Evolutionary conservation across 2,329 filamentous ascomycete species (phyloP).

Genomic region (Aspergillus sp.): DNA sequence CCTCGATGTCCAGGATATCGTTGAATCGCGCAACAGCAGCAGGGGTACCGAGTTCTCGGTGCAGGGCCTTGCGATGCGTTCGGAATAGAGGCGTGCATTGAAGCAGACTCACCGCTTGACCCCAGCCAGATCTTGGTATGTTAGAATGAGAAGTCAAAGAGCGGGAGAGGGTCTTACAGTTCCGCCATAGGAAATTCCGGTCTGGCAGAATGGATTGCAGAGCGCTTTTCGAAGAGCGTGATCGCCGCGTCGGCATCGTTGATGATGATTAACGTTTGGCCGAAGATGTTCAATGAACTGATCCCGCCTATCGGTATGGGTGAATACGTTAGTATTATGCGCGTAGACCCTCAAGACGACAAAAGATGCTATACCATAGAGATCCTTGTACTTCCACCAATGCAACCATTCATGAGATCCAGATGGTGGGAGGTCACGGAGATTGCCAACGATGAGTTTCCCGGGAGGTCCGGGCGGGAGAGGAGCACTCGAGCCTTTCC

Average conservation of each 20-base stretch:
- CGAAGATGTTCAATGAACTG: constrained; percentile 34
- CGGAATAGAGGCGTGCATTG: constrained; percentile 37
- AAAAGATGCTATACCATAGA: constrained; percentile 24
- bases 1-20: constrained; percentile 44
- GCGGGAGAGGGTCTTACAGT: neutral
- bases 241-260: constrained; percentile 28
- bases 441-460: constrained; percentile 49
- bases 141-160: neutral
- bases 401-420: constrained; percentile 37
- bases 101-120: constrained; percentile 33
- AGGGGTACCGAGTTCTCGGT: constrained; percentile 46
- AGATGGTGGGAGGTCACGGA: constrained; percentile 45
- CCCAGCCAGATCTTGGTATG: constrained; percentile 32
- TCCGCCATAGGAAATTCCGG: neutral
- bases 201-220: constrained; percentile 19
- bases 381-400: constrained; percentile 42
- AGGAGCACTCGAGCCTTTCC: neutral
- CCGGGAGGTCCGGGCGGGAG: constrained; percentile 52
- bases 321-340: neutral
- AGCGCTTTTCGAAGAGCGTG: constrained; percentile 32
- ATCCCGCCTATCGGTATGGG: constrained; percentile 22
- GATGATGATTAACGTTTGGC: constrained; percentile 31
- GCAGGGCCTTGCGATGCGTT: constrained; percentile 46
- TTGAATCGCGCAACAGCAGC: constrained; percentile 39
- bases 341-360: too few species aligned